Evolutionary conservation across 768 basidiomycete species (phyloP).

Genomic region (Pisolithus microcarpus): DNA sequence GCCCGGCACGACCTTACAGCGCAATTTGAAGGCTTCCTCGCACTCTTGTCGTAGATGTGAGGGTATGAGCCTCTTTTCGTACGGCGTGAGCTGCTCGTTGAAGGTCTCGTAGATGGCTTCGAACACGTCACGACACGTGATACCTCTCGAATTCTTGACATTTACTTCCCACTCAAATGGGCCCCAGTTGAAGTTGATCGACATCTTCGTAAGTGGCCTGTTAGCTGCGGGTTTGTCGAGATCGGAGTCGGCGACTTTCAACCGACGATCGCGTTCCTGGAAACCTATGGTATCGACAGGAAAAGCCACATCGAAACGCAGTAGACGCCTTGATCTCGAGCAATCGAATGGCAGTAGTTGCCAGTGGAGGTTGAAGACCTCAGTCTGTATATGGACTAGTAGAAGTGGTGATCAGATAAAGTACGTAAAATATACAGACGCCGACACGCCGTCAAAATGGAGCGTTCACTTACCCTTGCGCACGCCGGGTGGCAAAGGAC

Average conservation of each 20-base stretch:
- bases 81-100: slow-evolving; percentile 35
- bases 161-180: slow-evolving; percentile 35
- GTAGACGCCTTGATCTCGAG: slow-evolving; percentile 26
- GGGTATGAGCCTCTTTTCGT: slow-evolving; percentile 34
- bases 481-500: slow-evolving; percentile 10
- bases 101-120: slow-evolving; percentile 48
- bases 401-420: slow-evolving; percentile 24
- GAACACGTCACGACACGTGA: slow-evolving; percentile 55
- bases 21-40: slow-evolving; percentile 37
- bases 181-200: slow-evolving; percentile 35
- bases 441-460: slow-evolving; percentile 1
- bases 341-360: slow-evolving; percentile 37
- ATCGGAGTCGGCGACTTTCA: slow-evolving; percentile 31
- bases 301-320: slow-evolving; percentile 49
- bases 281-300: slow-evolving; percentile 29
- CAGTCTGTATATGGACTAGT: slow-evolving; percentile 33
- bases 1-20: slow-evolving; percentile 38
- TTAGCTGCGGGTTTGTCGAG: slow-evolving; percentile 38
- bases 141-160: slow-evolving; percentile 36
- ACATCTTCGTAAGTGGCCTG: slow-evolving; percentile 40
- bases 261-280: slow-evolving; percentile 17
- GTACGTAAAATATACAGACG: slow-evolving; percentile 12
- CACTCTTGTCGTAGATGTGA: slow-evolving; percentile 25
- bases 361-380: slow-evolving; percentile 41
- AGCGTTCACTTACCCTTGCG: slow-evolving; percentile 18